Base-by-base conservation (phyloP, 2,329 filamentous ascomycete genomes). In the Tolypocladium pustulatum region DNA sequence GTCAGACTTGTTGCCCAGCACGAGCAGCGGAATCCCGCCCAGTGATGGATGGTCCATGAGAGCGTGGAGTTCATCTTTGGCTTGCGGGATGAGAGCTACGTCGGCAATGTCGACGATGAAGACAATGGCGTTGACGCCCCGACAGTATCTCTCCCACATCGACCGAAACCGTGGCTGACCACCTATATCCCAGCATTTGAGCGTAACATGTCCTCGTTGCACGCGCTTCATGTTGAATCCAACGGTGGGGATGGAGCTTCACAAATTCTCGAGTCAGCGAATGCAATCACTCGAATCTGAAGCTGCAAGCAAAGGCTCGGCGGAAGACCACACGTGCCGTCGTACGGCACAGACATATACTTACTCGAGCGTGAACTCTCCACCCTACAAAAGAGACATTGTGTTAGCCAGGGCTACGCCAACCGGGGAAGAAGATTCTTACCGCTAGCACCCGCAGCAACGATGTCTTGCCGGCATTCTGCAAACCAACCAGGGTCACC, bases 101-200 rank as follows among this genome's bases (percentile, higher is more conserved):
- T 99, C 94, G 65, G 93, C 91, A 64, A 95, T 95, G 73, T 99
- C 94, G 69, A 97, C 92, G 72, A 99, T 96, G 76, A 97, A 99
- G 65, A 99, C 90, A 66, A 99, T 97, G 66, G 93, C 93, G 76
- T 96, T 96, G 66, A 97, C 94, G 57, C 91, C 94, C 63, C 92
- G 90, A 76, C 94, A 97, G 75, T 99, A 99, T 70, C 94, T 83
- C 80, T 99, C 94, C 94, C 94, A 99, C 94, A 99, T 99, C 66
- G 90, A 90, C 69, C 94, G 89, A 78, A 97, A 99, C 65, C 93
- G 85, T 67, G 94, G 93, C 76, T 99, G 94, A 57, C 94, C 94
- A 66, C 94, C 94, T 64, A 99, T 85, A 78, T 99, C 94, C 94
- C 94, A 99, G 76, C 94, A 99, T 77, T 97, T 97, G 69, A 99